phyloP scores from a whole-genome alignment of 805 yeast genomes.

The Wickerhamiella sorbophila region DNA sequence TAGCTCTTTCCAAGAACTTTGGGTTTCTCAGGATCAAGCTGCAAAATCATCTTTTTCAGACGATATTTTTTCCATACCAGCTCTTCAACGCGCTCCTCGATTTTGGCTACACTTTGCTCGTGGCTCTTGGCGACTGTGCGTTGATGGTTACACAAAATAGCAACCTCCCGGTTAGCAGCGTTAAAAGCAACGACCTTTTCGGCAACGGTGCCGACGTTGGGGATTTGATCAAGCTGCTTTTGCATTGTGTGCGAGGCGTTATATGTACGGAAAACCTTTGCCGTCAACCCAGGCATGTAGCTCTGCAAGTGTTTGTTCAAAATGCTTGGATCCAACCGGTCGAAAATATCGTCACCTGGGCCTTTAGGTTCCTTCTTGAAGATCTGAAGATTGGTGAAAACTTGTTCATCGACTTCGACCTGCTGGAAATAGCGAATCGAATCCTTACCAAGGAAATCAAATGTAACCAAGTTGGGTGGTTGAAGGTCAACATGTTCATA shows the following conservation, averaged over 20 bases:
- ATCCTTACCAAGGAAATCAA: slow-evolving; percentile 93
- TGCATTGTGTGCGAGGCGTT: slow-evolving; percentile 97
- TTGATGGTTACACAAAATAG: slow-evolving; percentile 93
- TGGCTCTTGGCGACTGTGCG: slow-evolving; percentile 80
- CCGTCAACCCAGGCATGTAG: slow-evolving; percentile 87
- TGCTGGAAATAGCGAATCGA: slow-evolving; percentile 85
- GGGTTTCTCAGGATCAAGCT: slow-evolving; percentile 41
- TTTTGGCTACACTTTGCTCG: slow-evolving; percentile 65
- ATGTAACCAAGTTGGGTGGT: slow-evolving; percentile 74
- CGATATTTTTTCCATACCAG: slow-evolving; percentile 74
- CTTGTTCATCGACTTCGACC: slow-evolving; percentile 84
- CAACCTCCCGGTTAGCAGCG: slow-evolving; percentile 92
- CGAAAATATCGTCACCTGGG: slow-evolving; percentile 87
- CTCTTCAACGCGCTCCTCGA: slow-evolving; percentile 63
- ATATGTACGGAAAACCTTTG: slow-evolving; percentile 93
- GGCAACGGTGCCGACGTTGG: slow-evolving; percentile 74
- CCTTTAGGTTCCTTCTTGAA: slow-evolving; percentile 81
- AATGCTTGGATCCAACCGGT: slow-evolving; percentile 69
- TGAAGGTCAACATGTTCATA: slow-evolving; percentile 75
- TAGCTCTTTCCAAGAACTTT: slow-evolving; percentile 35
- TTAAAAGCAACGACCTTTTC: slow-evolving; percentile 80
- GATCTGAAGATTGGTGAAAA: slow-evolving; percentile 71
- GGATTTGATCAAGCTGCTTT: slow-evolving; percentile 72
- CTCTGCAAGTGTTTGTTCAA: slow-evolving; percentile 77
- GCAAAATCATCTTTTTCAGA: slow-evolving; percentile 52